Evolutionary conservation across 345 rosid genomes (phyloP).

Genomic region (Leavenworthia alabamica): DNA sequence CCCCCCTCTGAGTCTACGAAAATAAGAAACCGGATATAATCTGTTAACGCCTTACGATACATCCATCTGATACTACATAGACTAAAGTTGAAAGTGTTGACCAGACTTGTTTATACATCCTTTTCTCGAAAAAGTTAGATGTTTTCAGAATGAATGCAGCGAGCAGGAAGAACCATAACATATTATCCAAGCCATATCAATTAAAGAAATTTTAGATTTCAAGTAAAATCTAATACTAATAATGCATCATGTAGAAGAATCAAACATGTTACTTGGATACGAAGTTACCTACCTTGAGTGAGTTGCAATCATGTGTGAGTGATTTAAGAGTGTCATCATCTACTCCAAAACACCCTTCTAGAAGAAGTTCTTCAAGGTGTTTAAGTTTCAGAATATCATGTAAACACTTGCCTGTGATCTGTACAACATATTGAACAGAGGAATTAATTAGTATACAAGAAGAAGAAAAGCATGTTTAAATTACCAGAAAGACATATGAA

Average conservation of each 20-base stretch:
- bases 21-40: neutral
- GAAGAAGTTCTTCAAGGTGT: slow-evolving; percentile 42
- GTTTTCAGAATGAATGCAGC: slow-evolving; percentile 9
- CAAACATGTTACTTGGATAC: neutral
- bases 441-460: neutral
- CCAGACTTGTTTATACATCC: slow-evolving; percentile 10
- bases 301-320: slow-evolving; percentile 34
- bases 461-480: neutral
- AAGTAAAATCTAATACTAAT: neutral
- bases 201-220: neutral
- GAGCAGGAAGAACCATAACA: slow-evolving; percentile 10
- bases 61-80: slow-evolving; percentile 6
- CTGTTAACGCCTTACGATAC: neutral
- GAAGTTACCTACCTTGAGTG: slow-evolving; percentile 41
- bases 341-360: slow-evolving; percentile 47
- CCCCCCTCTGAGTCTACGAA: neutral
- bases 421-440: neutral
- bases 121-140: slow-evolving; percentile 4
- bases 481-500: neutral
- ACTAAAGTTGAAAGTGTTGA: neutral
- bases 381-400: slow-evolving; percentile 35
- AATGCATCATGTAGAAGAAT: neutral
- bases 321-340: slow-evolving; percentile 41
- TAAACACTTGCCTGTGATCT: slow-evolving; percentile 46
- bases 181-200: slow-evolving; percentile 4